Percentiles rank a stretch among this genome's conserved stretches.
Conservation (phyloP, 2,329 filamentous ascomycete genomes). For the Fusarium dlaminii region DNA sequence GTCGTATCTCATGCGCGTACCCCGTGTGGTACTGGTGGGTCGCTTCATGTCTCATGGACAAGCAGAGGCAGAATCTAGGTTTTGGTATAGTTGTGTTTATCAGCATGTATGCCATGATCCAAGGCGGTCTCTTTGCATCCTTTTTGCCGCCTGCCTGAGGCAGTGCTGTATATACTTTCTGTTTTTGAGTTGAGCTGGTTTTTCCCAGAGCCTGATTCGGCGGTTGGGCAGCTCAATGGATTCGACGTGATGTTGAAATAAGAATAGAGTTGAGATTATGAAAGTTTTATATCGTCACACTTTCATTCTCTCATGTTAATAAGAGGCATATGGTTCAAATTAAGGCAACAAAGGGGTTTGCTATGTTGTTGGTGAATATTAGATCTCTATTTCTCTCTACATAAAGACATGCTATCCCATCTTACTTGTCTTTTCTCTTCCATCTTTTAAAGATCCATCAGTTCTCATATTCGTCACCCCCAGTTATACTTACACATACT, state of each 20-base stretch:
- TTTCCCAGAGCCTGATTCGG: not conserved
- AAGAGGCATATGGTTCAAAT: not conserved
- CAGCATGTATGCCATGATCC: conserved; percentile 83
- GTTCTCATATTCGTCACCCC: not conserved
- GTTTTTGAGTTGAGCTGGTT: not conserved
- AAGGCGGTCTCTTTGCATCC: conserved; percentile 84
- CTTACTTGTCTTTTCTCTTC: not conserved
- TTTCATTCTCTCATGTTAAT: not conserved
- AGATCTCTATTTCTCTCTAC: not conserved
- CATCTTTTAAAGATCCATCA: no score
- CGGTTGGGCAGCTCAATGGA: not conserved
- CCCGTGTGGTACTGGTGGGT: conserved; percentile 90
- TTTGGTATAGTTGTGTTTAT: conserved; percentile 69
- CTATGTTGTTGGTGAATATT: not conserved
- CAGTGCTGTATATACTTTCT: not conserved
- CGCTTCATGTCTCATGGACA: conserved; percentile 58
- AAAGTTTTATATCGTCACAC: not conserved
- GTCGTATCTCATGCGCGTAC: conserved; percentile 86
- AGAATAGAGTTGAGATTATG: not conserved
- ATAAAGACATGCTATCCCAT: not conserved
- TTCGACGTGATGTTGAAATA: not conserved
- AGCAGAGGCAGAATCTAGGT: conserved; percentile 46
- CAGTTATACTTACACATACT: not conserved
- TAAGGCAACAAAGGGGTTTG: no score
- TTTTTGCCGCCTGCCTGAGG: conserved; percentile 87